Base-by-base conservation (phyloP, 345 rosid species). In the Camelina laxa region DNA sequence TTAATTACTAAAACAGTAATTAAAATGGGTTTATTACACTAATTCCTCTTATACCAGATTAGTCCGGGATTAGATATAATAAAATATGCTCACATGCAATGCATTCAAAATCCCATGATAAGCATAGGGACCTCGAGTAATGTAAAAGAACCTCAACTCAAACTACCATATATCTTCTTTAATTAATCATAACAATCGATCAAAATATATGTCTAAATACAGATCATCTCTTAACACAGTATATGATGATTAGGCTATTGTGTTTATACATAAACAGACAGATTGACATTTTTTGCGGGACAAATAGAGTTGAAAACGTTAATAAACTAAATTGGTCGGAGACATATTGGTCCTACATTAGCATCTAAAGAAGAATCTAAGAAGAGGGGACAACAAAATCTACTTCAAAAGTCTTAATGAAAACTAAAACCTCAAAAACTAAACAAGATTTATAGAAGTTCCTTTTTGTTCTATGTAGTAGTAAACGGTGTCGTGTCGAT, bases 351-450 rank as follows among this genome's bases (percentile, higher is more conserved):
- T 3, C 64, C 74, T 41, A 42, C 50, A 54, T 42, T 75, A 61
- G 65, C 50, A 42, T 68, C 69, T 75, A 60, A 60, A 60, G 8
- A 67, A 67, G 12, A 67, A 75, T 67, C 68, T 75, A 39, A 67
- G 67, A 33, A 61, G 75, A 69, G 70, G 65, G 15, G 75, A 69
- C 79, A 69, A 54, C 65, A 19, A 76, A 53, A 69, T 76, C 79
- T 69, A 61, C 74, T 22, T 21, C 17, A 47, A n/a, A 12, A 48
- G 58, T 69, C 63, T 33, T 20, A 30, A 33, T 31, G 57, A 68
- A 68, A 69, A 61, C 69, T 60, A 14, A 1, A 39, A 20, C 39
- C 31, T 12, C 14, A 49, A 38, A 31, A 50, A 67, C 30, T 53
- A 42, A 75, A 33, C 30, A 35, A 53, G 48, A 54, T 60, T 69